These are phyloP conservation scores for Diophrys sp. DNA, from an alignment of 73 alveolate species.

Conservation along the genomic window DNA sequence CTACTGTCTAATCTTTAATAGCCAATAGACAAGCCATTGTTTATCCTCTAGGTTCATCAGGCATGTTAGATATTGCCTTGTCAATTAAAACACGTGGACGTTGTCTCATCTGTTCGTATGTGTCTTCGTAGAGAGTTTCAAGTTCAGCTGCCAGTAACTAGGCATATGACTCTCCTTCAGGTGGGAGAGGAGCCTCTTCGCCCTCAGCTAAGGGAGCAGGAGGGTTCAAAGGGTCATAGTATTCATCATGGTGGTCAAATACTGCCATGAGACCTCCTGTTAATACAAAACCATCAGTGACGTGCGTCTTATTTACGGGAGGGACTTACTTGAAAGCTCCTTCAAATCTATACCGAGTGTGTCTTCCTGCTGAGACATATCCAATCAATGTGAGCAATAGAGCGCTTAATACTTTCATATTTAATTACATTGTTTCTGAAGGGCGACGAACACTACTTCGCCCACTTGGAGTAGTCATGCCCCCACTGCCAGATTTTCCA, in stretches of 20 bases:
- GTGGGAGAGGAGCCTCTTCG: not conserved
- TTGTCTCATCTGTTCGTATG: not conserved
- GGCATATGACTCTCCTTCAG: constrained; percentile 1
- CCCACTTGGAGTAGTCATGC: too few relatives aligned
- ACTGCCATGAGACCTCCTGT: not conserved
- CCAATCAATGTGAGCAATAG: too few relatives aligned
- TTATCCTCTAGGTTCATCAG: not conserved
- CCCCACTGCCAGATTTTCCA: too few relatives aligned
- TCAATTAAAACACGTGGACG: not conserved
- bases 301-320: not conserved
- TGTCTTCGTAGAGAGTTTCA: not conserved
- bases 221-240: not conserved
- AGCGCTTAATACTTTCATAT: too few relatives aligned
- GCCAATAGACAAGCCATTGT: not conserved
- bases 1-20: not conserved
- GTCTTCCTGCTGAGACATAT: not conserved
- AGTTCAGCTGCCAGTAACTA: not conserved
- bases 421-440: too few relatives aligned
- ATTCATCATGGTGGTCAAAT: not conserved
- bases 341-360: not conserved
- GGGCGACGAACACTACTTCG: too few relatives aligned
- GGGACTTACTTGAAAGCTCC: not conserved
- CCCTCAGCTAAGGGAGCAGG: too few relatives aligned
- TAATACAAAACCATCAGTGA: not conserved
- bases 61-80: not conserved